Evolutionary conservation across 169 alveolate species (phyloP).

Genomic region (Plasmodium yoelii): DNA sequence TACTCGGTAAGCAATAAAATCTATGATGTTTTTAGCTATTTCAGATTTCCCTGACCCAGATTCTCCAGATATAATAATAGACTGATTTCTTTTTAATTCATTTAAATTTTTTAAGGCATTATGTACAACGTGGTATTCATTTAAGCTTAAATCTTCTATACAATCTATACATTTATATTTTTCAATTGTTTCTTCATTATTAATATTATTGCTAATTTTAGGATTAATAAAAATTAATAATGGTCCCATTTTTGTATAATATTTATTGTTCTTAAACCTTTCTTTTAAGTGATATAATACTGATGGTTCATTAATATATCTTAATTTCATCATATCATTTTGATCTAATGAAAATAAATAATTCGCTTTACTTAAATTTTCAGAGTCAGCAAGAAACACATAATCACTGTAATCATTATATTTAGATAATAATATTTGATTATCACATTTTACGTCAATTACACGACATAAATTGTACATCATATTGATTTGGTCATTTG

Average conservation of each 20-base stretch:
- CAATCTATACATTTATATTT: constrained; percentile 11
- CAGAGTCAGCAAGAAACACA: constrained; percentile 13
- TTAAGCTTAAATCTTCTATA: constrained; percentile 7
- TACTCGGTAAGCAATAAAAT: constrained; percentile 84
- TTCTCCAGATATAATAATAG: constrained; percentile 94
- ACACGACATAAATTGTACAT: constrained; percentile 40
- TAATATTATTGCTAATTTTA: neutral
- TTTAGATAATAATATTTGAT: constrained; percentile 25
- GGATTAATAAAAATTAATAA: constrained; percentile 55
- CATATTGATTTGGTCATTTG: constrained; percentile 6
- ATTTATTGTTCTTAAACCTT: constrained; percentile 36
- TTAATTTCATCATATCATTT: constrained; percentile 53
- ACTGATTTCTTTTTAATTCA: constrained; percentile 82
- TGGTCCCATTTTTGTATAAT: constrained; percentile 73
- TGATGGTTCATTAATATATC: constrained; percentile 44
- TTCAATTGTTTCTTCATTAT: constrained; percentile 18
- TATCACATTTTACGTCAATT: constrained; percentile 19
- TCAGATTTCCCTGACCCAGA: constrained; percentile 96
- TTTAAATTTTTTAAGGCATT: constrained; percentile 31
- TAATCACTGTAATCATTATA: constrained; percentile 20
- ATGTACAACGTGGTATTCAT: constrained; percentile 30
- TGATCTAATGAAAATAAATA: constrained; percentile 37
- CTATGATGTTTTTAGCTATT: constrained; percentile 91
- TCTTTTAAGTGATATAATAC: constrained; percentile 32
- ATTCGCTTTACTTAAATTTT: constrained; percentile 37